A percentile compares a stretch with the other conserved stretches of the same genome.
Conservation (phyloP, 1,284 basidiomycete species). For the Apiotrichum gracile region DNA sequence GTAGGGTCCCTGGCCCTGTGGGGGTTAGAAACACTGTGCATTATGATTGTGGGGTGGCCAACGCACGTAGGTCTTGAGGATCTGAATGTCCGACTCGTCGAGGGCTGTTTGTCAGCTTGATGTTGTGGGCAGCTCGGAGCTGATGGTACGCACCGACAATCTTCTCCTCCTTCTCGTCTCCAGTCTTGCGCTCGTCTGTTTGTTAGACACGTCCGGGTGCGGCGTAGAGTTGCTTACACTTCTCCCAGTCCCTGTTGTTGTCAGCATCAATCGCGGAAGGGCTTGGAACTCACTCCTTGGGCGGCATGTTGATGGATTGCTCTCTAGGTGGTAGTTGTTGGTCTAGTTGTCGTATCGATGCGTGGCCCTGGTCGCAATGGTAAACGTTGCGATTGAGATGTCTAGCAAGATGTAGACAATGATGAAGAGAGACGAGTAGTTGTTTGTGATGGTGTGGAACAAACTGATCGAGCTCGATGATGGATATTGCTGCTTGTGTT, state of each 20-base stretch:
- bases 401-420: neutral
- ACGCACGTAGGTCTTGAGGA: constrained; percentile 91
- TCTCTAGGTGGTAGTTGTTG: neutral
- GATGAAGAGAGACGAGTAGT: neutral
- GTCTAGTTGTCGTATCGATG: neutral
- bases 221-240: constrained; percentile 58
- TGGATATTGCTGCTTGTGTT: neutral
- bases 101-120: constrained; percentile 57
- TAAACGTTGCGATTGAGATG: neutral
- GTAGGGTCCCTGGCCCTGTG: constrained; percentile 95
- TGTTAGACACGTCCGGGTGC: neutral
- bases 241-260: constrained; percentile 81
- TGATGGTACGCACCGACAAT: constrained; percentile 64
- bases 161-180: constrained; percentile 83
- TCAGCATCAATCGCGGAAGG: neutral
- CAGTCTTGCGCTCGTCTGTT: constrained; percentile 67
- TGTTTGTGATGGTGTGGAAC: neutral
- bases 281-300: constrained; percentile 58
- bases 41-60: neutral
- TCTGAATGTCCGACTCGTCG: constrained; percentile 98
- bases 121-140: neutral
- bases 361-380: neutral
- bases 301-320: constrained; percentile 57
- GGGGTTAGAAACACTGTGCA: neutral
- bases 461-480: neutral